Conservation (phyloP, 805 yeast genomes). For the Cyberlindnera xylosilytica region DNA sequence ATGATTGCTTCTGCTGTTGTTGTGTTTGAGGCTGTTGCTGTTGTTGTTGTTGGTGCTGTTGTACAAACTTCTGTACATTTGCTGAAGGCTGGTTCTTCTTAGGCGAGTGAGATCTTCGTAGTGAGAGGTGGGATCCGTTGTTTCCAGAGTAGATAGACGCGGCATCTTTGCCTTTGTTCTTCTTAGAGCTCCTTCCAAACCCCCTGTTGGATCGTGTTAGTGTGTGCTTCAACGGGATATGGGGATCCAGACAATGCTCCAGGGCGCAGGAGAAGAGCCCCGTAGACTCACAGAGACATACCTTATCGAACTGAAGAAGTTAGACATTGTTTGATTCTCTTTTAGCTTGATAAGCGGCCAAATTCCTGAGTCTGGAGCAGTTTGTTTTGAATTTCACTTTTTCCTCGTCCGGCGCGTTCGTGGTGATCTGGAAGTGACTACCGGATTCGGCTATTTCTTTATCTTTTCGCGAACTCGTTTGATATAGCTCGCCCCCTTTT, state of each 20-base stretch:
- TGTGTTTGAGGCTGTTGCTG: conserved; percentile 17
- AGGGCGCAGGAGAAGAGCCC: too few relatives aligned
- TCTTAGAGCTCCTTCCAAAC: conserved; percentile 55
- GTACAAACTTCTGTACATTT: conserved; percentile 26
- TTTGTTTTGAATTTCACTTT: conserved; percentile 2
- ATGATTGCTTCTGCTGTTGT: conserved; percentile 15
- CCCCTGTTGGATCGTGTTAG: conserved; percentile 31
- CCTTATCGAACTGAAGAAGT: conserved; percentile 20
- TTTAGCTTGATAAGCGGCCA: too few relatives aligned
- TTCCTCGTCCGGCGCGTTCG: background rate
- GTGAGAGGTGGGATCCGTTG: conserved; percentile 45
- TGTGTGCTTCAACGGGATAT: background rate
- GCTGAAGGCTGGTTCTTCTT: conserved; percentile 22
- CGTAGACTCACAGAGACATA: conserved; percentile 5
- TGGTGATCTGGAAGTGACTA: too few relatives aligned
- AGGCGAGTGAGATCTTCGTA: conserved; percentile 46
- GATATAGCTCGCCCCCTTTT: too few relatives aligned
- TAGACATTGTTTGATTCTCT: conserved; percentile 6
- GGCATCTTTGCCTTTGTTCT: conserved; percentile 36
- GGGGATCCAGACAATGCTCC: too few relatives aligned
- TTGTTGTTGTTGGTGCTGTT: conserved; percentile 24
- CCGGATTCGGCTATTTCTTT: too few relatives aligned
- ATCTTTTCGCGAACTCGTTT: too few relatives aligned
- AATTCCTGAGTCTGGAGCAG: too few relatives aligned
- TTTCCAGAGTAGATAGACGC: conserved; percentile 35